A percentile compares a stretch with the other conserved stretches of the same genome.
Evolutionary conservation across 148 eudicot species (phyloP).

Genomic region (Vaccinium corymbosum): DNA sequence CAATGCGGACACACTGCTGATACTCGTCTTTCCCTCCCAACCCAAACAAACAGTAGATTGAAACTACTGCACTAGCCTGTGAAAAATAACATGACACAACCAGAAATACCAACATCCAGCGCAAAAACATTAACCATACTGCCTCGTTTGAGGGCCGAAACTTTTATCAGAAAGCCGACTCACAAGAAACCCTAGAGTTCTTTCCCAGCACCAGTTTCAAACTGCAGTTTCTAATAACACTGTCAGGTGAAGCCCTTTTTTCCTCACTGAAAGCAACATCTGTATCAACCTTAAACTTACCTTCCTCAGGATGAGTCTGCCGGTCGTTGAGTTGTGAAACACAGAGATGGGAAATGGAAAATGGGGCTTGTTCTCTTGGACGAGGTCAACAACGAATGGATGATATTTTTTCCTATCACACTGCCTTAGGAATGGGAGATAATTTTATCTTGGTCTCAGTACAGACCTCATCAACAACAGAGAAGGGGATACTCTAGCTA

Average conservation of each 20-base stretch:
- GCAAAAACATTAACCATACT: not conserved
- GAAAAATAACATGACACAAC: not conserved
- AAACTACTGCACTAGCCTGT: not conserved
- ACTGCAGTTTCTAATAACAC: too few species aligned
- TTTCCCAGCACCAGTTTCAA: too few species aligned
- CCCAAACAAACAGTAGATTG: too few species aligned
- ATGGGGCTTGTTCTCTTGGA: not conserved
- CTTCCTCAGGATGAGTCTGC: not conserved
- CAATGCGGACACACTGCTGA: too few species aligned
- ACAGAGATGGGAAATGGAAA: not conserved
- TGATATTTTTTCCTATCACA: too few species aligned
- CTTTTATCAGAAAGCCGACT: too few species aligned
- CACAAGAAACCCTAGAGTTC: too few species aligned
- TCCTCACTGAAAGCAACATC: too few species aligned
- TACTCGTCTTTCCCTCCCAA: too few species aligned
- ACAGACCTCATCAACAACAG: not conserved
- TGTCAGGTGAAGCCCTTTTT: too few species aligned
- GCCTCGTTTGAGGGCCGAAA: too few species aligned
- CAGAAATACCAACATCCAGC: not conserved
- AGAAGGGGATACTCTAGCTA: not conserved
- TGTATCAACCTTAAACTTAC: not conserved
- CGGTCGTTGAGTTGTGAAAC: not conserved
- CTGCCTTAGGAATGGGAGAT: too few species aligned
- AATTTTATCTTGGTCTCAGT: not conserved
- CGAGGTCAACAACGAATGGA: not conserved